phyloP scores from a whole-genome alignment of 2,329 filamentous ascomycete genomes.

The Seiridium unicorne region DNA sequence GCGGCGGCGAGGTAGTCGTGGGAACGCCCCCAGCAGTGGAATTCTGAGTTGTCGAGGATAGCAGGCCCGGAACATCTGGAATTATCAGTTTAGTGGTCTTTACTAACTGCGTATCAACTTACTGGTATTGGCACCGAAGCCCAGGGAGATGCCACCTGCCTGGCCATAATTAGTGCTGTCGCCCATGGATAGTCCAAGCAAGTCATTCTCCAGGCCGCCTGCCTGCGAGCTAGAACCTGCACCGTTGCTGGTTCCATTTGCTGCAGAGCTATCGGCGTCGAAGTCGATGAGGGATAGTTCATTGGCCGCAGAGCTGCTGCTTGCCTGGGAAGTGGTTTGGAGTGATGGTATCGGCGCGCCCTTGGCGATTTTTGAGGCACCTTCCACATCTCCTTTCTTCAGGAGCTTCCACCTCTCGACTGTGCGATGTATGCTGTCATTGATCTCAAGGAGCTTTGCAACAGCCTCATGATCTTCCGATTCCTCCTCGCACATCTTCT shows the following conservation, averaged over 20 bases:
- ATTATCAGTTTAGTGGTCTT: conserved; percentile 35
- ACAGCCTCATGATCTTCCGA: conserved; percentile 96
- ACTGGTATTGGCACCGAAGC: conserved; percentile 70
- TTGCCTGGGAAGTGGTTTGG: conserved; percentile 43
- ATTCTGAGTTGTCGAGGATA: conserved; percentile 62
- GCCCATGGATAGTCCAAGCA: conserved; percentile 82
- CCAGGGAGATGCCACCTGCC: conserved; percentile 80
- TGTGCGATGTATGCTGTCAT: conserved; percentile 97
- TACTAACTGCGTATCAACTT: conserved; percentile 28
- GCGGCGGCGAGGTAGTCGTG: conserved; percentile 32
- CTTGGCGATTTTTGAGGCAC: conserved; percentile 77
- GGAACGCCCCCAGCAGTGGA: conserved; percentile 52
- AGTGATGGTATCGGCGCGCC: conserved; percentile 55
- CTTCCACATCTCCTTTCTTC: conserved; percentile 91
- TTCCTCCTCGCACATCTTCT: conserved; percentile 99
- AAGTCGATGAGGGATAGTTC: conserved; percentile 96
- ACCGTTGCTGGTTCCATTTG: conserved; percentile 33
- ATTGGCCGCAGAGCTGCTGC: conserved; percentile 61
- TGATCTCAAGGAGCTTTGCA: conserved; percentile 92
- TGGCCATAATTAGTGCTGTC: conserved; percentile 66
- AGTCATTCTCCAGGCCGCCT: conserved; percentile 80
- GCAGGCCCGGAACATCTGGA: conserved; percentile 61
- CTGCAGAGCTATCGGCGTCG: conserved; percentile 57
- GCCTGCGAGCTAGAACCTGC: conserved; percentile 46
- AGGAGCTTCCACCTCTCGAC: conserved; percentile 93